Evolutionary conservation across 2,329 filamentous ascomycete species (phyloP).

Genomic region (Calcarisporium arbuscula): DNA sequence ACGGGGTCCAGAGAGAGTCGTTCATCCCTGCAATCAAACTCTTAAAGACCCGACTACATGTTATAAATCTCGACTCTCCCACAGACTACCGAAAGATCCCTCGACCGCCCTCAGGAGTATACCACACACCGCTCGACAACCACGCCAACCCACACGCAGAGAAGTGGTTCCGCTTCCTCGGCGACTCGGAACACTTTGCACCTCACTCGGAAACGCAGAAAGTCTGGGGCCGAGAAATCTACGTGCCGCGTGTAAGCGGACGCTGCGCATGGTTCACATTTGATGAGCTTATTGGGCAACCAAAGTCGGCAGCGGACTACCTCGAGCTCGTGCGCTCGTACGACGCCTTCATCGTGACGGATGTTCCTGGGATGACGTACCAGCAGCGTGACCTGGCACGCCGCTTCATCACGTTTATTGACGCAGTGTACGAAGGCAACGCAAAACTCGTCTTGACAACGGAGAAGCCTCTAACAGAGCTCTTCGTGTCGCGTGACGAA

Average conservation of each 20-base stretch:
- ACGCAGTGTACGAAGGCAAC: slow-evolving; percentile 86
- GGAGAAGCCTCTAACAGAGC: slow-evolving; percentile 73
- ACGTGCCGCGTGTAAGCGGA: slow-evolving; percentile 81
- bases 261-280: slow-evolving; percentile 88
- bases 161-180: slow-evolving; percentile 93
- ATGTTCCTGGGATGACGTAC: slow-evolving; percentile 87
- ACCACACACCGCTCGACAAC: slow-evolving; percentile 79
- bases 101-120: slow-evolving; percentile 85
- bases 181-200: slow-evolving; percentile 68
- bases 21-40: slow-evolving; percentile 95
- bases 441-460: slow-evolving; percentile 95
- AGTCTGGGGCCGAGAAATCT: slow-evolving; percentile 89
- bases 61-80: slow-evolving; percentile 89
- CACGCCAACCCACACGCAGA: slow-evolving; percentile 76
- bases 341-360: slow-evolving; percentile 85
- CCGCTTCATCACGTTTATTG: slow-evolving; percentile 95
- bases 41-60: slow-evolving; percentile 73
- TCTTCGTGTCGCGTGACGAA: slow-evolving; percentile 74
- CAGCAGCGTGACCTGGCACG: slow-evolving; percentile 80
- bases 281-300: slow-evolving; percentile 79
- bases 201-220: slow-evolving; percentile 73
- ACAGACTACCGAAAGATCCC: slow-evolving; percentile 98
- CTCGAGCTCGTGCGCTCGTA: slow-evolving; percentile 86
- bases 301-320: slow-evolving; percentile 91
- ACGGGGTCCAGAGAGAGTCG: slow-evolving; percentile 91